These are phyloP conservation scores for Colletotrichum lentis DNA, from an alignment of 2,329 filamentous ascomycete species.

Conservation along the genomic window DNA sequence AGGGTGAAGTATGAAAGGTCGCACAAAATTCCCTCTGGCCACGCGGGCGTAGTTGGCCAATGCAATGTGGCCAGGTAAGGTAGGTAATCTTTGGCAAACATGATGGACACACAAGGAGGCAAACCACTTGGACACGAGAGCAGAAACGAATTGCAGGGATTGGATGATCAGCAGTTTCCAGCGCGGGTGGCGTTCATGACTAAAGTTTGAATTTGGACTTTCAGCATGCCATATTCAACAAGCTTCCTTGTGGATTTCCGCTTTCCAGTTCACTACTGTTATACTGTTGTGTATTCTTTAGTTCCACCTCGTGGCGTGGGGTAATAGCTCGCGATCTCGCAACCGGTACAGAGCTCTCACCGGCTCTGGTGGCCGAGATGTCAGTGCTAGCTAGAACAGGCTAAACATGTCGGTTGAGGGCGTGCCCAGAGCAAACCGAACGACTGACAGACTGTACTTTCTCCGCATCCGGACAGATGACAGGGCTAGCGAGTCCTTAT, in stretches of 20 bases:
- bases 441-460: background rate
- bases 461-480: slow-evolving; percentile 3
- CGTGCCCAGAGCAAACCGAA: background rate
- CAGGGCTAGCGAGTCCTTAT: background rate
- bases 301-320: background rate
- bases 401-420: slow-evolving; percentile 1
- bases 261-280: background rate
- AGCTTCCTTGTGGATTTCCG: no score
- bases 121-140: background rate
- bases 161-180: slow-evolving; percentile 10
- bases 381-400: slow-evolving; percentile 7
- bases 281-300: no score
- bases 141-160: background rate
- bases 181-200: slow-evolving; percentile 6
- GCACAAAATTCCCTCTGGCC: slow-evolving; percentile 3
- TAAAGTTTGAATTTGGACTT: background rate
- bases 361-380: slow-evolving; percentile 4
- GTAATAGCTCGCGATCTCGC: background rate
- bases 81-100: background rate
- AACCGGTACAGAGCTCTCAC: background rate
- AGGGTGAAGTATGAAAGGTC: background rate
- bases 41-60: slow-evolving; percentile 1
- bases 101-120: background rate
- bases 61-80: background rate
- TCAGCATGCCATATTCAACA: no score